Evolutionary conservation across 345 rosid species (phyloP), one percentile per base, ranked within the genome.

Genomic region (Ceriops zippeliana): DNA sequence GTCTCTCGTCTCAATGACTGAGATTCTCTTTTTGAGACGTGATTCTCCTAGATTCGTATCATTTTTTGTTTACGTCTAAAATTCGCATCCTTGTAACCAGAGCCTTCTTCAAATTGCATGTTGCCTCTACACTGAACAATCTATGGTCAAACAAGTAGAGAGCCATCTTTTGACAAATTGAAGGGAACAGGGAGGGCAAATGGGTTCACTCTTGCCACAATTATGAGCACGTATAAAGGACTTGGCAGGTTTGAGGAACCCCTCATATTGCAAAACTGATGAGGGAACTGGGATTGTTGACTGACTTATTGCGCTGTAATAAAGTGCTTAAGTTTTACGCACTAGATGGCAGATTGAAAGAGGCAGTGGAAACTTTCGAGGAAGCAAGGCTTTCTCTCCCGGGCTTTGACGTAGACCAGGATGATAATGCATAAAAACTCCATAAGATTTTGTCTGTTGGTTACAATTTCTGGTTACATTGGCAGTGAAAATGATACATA

Each of bases 181-280:
- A 91, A 88, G 82, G 77, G 62, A 70, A 82, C 72, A 49, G 72
- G 89, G 72, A 82, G 80, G 35, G 91, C 93, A 21, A 91, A 91
- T 70, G 96, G 91, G 78, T 91, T 89, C 69, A 73, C 87, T 1
- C 87, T 71, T 63, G 90, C 92, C 8, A 91, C 87, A 96, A 89
- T 89, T 93, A 54, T 89, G 66, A 79, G 90, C 47, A 83, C 86
- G 92, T 86, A 89, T 73, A 91, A 81, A 83, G 76, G 83, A 73
- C 86, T 86, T 31, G 83, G 88, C 56, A 83, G 90, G 67, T 83
- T 85, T 24, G 88, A 83, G 35, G 90, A 89, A 73, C 96, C 95
- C 26, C 61, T 75, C 83, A 67, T 49, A 80, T 89, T 27, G 96
- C 89, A 8, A 83, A 79, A 60, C 77, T 81, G 76, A 87, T 85